These are phyloP conservation scores for Camillea tinctor DNA, from an alignment of 2,329 filamentous ascomycete genomes.

Conservation along the genomic window DNA sequence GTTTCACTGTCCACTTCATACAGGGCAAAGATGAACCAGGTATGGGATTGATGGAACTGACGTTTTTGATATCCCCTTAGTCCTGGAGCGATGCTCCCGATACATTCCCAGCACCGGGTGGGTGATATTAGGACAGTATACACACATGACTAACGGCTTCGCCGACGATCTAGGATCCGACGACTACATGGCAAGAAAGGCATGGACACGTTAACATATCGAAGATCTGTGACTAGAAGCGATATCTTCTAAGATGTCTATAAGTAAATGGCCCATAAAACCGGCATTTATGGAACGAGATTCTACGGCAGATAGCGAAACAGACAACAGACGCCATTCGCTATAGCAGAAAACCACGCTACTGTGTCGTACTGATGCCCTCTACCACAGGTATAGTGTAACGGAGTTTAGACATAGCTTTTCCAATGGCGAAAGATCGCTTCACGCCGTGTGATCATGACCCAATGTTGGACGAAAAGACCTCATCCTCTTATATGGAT, in stretches of 20 bases:
- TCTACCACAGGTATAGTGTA: constrained; percentile 3
- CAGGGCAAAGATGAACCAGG: neutral
- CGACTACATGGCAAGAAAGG: neutral
- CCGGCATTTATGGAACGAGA: constrained; percentile 7
- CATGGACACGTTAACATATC: neutral
- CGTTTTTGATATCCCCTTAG: neutral
- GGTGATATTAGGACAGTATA: neutral
- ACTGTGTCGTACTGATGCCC: constrained; percentile 11
- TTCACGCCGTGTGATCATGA: neutral
- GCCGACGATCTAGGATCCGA: neutral
- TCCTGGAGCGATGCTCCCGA: neutral
- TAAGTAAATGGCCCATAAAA: constrained; percentile 4
- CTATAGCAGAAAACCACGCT: constrained; percentile 4
- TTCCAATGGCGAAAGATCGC: neutral
- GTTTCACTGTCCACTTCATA: neutral
- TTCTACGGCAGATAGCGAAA: constrained; percentile 1
- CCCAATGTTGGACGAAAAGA: neutral
- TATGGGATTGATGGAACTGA: neutral
- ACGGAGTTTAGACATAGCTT: neutral
- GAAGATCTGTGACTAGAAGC: neutral
- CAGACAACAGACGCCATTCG: constrained; percentile 8
- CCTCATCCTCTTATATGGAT: neutral
- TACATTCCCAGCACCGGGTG: neutral
- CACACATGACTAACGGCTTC: neutral
- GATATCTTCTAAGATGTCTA: neutral